Conservation (phyloP, 2,329 filamentous ascomycete genomes). For the Aspergillus sergii region DNA sequence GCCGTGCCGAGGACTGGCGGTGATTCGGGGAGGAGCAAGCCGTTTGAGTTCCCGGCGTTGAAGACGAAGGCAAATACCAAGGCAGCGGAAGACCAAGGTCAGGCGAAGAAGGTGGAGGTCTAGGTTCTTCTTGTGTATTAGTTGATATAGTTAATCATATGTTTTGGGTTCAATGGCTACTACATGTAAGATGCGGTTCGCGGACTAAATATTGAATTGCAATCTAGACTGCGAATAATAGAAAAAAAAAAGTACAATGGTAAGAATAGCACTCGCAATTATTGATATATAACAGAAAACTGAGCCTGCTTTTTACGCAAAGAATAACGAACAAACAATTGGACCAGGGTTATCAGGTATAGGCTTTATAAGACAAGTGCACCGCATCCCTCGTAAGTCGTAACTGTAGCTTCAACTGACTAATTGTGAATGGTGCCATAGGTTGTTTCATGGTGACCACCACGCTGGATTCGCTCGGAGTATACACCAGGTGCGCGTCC, state of each 20-base stretch:
- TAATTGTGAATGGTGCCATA: conserved; percentile 26
- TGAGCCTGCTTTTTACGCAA: background rate
- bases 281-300: background rate
- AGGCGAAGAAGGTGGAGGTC: conserved; percentile 2
- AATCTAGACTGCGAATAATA: background rate
- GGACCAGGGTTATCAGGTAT: background rate
- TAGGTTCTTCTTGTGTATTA: conserved; percentile 1
- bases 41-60: conserved; percentile 59
- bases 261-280: background rate
- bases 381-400: background rate
- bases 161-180: background rate
- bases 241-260: background rate
- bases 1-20: conserved; percentile 56
- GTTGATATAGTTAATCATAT: background rate
- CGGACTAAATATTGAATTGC: background rate
- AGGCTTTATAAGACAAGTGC: background rate
- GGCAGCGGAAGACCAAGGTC: conserved; percentile 2
- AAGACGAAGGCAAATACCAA: conserved; percentile 47
- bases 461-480: conserved; percentile 43
- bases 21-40: conserved; percentile 52
- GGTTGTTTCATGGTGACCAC: conserved; percentile 28
- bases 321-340: background rate
- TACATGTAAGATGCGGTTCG: background rate
- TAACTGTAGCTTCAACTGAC: background rate
- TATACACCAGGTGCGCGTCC: conserved; percentile 42